phyloP scores from a whole-genome alignment of 2,329 filamentous ascomycete species.

The Magnaporthales sp. region DNA sequence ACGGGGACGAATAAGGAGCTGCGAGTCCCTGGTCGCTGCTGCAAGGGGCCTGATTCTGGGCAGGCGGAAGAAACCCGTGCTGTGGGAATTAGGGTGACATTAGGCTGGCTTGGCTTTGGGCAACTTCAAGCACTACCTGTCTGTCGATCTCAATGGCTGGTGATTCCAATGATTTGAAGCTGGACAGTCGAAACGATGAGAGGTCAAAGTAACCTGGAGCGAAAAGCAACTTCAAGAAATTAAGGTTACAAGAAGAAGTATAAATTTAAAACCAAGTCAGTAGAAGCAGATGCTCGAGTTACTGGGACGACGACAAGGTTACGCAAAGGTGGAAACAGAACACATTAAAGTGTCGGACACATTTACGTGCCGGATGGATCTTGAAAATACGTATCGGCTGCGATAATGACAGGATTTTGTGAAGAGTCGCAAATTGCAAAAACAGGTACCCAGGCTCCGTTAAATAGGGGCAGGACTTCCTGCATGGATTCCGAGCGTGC shows the following conservation, averaged over 20 bases:
- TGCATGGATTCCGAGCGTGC: neutral
- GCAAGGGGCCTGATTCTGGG: neutral
- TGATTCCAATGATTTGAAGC: neutral
- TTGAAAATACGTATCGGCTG: too few species aligned
- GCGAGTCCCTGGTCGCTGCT: neutral
- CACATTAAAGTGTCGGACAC: too few species aligned
- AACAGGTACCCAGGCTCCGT: neutral
- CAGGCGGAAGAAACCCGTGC: neutral
- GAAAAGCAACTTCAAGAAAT: too few species aligned
- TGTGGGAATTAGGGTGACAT: neutral
- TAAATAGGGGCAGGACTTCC: neutral
- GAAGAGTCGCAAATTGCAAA: neutral
- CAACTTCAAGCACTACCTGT: neutral
- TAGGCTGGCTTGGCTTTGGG: neutral
- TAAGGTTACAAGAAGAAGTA: neutral
- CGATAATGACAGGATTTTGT: neutral
- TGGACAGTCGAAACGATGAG: too few species aligned
- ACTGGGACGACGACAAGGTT: neutral
- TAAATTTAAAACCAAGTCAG: neutral
- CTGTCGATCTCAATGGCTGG: neutral
- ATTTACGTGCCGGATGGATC: too few species aligned
- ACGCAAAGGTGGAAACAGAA: too few species aligned
- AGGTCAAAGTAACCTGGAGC: too few species aligned
- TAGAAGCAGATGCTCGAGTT: neutral
- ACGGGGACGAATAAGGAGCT: neutral